Base-by-base conservation (phyloP, 2,329 filamentous ascomycete genomes). In the Diplodia seriata region DNA sequence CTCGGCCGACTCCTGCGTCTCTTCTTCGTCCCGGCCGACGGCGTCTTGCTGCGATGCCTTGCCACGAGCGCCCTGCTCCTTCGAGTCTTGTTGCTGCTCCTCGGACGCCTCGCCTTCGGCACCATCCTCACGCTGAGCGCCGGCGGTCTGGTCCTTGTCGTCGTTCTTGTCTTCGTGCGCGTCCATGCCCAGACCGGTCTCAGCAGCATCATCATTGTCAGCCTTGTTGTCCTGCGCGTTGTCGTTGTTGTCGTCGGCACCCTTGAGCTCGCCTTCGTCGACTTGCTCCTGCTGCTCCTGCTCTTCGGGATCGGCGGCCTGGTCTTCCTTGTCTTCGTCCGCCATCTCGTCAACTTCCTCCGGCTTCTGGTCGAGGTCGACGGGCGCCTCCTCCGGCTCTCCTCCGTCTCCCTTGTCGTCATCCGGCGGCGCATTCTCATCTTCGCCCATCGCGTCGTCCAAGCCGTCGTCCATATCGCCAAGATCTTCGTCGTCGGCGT, bases 151-250 rank as follows among this genome's bases (percentile, higher is more conserved):
- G n/a, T 91, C 85, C 73, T 85, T 84, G 26, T 88, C 81, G 67
- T 89, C 85, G 36, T 79, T 76, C 11, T 73, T 72, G 70, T 80
- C 76, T 51, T 89, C 85, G 61, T 90, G 87, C 66, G 90, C 85
- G 57, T 91, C 89, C 61, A 88, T 85, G 2, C 90, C 89, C 15
- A 86, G 85, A 51, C 86, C 85, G 68, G 90, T 86, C n/a, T 91
- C 87, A 1, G 84, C 82, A 72, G 87, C 84, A 0, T 85, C 81
- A 1, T 88, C 79, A 26, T 85, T 84, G 23, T 80, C 77, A 14
- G 81, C 78, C 9, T 79, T 56, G 33, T 70, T 51, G 47, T 69
- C 75, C 73, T 20, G 75, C 65, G 81, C 81, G 33, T 36, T 36
- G 33, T 33, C 23, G 23, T 23, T 31, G 4, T 85, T 81, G 36